A percentile compares a stretch with the other conserved stretches of the same genome.
phyloP scores from a whole-genome alignment of 192 early-diverging fungal genomes.

The Coemansia reversa region DNA sequence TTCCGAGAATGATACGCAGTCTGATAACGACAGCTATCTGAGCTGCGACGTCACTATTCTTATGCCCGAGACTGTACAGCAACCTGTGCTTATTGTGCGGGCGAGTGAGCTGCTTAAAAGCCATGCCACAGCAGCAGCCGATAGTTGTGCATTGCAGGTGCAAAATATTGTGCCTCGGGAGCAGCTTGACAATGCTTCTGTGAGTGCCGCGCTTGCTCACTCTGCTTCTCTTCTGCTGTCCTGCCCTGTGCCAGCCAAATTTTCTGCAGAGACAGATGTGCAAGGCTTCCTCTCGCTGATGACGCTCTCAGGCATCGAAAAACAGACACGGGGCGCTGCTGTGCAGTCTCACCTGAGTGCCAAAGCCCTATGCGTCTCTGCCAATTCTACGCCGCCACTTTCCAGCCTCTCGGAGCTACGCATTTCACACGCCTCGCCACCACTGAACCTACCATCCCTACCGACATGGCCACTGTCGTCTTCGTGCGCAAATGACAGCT shows the following conservation, averaged over 20 bases:
- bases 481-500: too few species aligned
- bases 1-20: background rate
- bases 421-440: too few species aligned
- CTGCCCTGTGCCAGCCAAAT: background rate
- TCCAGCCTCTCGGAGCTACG: too few species aligned
- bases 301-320: too few species aligned
- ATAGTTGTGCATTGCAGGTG: background rate
- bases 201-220: background rate
- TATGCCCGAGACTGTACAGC: slow-evolving; percentile 44
- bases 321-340: too few species aligned
- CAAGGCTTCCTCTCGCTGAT: too few species aligned
- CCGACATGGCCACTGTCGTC: too few species aligned
- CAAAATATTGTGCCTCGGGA: slow-evolving; percentile 17
- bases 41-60: slow-evolving; percentile 54
- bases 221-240: background rate
- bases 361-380: too few species aligned
- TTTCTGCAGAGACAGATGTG: too few species aligned
- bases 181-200: slow-evolving; percentile 8
- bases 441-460: too few species aligned
- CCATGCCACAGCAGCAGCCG: slow-evolving; percentile 7
- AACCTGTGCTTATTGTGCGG: slow-evolving; percentile 47
- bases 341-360: too few species aligned
- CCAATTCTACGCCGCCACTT: too few species aligned
- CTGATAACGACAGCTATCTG: slow-evolving; percentile 10
- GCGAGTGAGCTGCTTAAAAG: slow-evolving; percentile 25